Evolutionary conservation across 2,329 filamentous ascomycete genomes (phyloP).

Genomic region (Penicillium italicum): DNA sequence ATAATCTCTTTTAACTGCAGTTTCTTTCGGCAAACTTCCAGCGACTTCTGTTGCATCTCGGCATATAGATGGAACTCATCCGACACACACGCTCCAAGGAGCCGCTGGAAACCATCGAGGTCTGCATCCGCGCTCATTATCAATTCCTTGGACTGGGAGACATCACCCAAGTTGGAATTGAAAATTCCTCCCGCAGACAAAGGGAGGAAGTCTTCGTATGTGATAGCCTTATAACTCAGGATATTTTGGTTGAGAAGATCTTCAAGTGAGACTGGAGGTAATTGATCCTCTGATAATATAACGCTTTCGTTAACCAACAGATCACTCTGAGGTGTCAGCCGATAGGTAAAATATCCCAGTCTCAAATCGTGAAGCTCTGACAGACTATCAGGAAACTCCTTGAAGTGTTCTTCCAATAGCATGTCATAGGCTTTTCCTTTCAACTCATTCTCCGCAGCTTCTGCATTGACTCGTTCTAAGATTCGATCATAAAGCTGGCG

Average conservation of each 20-base stretch:
- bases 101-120: conserved; percentile 26
- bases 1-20: conserved; percentile 13
- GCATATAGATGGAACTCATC: conserved; percentile 30
- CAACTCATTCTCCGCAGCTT: conserved; percentile 6
- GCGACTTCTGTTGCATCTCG: conserved; percentile 23
- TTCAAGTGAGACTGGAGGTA: conserved; percentile 17
- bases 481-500: conserved; percentile 48
- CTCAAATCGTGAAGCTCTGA: conserved; percentile 33
- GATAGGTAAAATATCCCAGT: conserved; percentile 44
- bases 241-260: conserved; percentile 33
- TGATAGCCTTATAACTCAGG: conserved; percentile 45
- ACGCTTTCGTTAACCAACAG: not conserved
- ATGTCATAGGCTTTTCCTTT: conserved; percentile 12
- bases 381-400: conserved; percentile 44
- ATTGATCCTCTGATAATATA: not conserved
- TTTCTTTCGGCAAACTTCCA: conserved; percentile 22
- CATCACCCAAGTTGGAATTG: conserved; percentile 41
- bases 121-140: conserved; percentile 27
- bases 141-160: conserved; percentile 21
- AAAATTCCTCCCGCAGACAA: conserved; percentile 54
- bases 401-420: conserved; percentile 32
- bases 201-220: conserved; percentile 55
- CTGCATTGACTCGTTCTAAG: conserved; percentile 28
- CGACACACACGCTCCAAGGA: conserved; percentile 18
- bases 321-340: conserved; percentile 14